These are phyloP conservation scores for Cladorrhinum samala DNA, from an alignment of 495 filamentous ascomycete genomes.

Conservation along the genomic window DNA sequence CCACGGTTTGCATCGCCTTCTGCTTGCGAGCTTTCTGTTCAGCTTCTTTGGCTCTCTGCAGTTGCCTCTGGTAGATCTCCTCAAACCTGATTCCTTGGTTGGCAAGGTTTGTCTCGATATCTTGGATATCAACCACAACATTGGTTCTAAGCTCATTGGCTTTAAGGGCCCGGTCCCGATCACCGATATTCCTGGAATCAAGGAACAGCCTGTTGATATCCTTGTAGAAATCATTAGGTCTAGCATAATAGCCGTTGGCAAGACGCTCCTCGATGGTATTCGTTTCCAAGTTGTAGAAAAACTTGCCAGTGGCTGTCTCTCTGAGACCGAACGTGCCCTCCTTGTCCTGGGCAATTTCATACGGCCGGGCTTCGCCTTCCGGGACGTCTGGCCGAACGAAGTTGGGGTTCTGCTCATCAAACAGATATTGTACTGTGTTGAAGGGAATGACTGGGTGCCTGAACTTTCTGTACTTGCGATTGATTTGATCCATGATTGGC, in stretches of 20 bases:
- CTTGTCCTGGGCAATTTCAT: conserved; percentile 65
- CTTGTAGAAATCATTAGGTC: conserved; percentile 76
- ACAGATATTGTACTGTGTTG: conserved; percentile 65
- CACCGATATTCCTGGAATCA: conserved; percentile 69
- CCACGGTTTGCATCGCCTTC: conserved; percentile 40
- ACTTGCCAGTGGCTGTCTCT: conserved; percentile 66
- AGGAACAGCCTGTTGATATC: conserved; percentile 79
- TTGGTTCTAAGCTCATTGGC: conserved; percentile 87
- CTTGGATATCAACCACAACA: conserved; percentile 80
- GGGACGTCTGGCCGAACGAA: conserved; percentile 70
- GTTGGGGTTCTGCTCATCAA: conserved; percentile 75
- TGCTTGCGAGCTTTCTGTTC: conserved; percentile 54
- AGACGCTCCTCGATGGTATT: conserved; percentile 89
- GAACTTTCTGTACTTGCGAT: conserved; percentile 77
- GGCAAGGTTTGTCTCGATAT: conserved; percentile 57
- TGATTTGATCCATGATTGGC: conserved; percentile 91
- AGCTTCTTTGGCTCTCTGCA: conserved; percentile 59
- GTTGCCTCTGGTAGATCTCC: conserved; percentile 65
- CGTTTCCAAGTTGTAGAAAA: conserved; percentile 92
- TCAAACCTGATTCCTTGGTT: conserved; percentile 33
- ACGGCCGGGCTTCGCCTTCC: conserved; percentile 60
- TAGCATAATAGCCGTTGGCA: conserved; percentile 90
- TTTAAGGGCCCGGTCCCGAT: conserved; percentile 70
- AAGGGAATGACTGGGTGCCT: conserved; percentile 71
- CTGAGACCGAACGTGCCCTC: conserved; percentile 66